Conservation (phyloP, 2,329 filamentous ascomycete genomes). For the Aspergillus caelatus region DNA sequence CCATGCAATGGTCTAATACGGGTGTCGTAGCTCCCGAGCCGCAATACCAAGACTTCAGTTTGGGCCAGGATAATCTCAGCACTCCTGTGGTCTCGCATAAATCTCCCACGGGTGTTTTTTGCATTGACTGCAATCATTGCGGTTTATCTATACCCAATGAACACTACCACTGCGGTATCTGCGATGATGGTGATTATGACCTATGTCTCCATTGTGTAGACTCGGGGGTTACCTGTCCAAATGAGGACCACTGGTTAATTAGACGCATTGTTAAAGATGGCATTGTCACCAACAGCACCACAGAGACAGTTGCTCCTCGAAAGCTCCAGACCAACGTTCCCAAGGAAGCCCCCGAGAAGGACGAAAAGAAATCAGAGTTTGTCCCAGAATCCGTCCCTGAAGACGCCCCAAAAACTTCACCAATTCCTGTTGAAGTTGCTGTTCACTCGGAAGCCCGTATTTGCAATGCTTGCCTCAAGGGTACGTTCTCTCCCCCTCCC, state of each 20-base stretch:
- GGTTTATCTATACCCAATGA: constrained; percentile 74
- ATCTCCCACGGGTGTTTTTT: constrained; percentile 59
- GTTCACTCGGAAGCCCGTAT: constrained; percentile 42
- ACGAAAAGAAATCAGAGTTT: constrained; percentile 24
- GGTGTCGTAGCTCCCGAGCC: constrained; percentile 17
- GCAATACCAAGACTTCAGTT: constrained; percentile 31
- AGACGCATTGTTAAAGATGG: constrained; percentile 83
- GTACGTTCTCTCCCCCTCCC: constrained; percentile 40
- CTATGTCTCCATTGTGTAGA: constrained; percentile 81
- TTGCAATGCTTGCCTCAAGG: constrained; percentile 67
- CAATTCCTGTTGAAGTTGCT: neutral
- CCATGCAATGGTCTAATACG: constrained; percentile 13
- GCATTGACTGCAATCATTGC: constrained; percentile 94
- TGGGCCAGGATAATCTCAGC: constrained; percentile 30
- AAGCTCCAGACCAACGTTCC: constrained; percentile 40
- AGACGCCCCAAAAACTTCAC: constrained; percentile 15
- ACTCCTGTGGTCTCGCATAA: constrained; percentile 37
- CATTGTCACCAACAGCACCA: constrained; percentile 79
- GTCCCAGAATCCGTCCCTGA: constrained; percentile 27
- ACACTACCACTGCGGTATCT: constrained; percentile 94
- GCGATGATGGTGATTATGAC: constrained; percentile 92
- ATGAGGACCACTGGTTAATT: constrained; percentile 86
- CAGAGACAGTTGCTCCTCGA: constrained; percentile 75
- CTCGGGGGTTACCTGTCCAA: constrained; percentile 74
- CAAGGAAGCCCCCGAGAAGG: constrained; percentile 20